These are phyloP conservation scores for Amanita polypyramis DNA, from an alignment of 768 basidiomycete species.

Conservation along the genomic window DNA sequence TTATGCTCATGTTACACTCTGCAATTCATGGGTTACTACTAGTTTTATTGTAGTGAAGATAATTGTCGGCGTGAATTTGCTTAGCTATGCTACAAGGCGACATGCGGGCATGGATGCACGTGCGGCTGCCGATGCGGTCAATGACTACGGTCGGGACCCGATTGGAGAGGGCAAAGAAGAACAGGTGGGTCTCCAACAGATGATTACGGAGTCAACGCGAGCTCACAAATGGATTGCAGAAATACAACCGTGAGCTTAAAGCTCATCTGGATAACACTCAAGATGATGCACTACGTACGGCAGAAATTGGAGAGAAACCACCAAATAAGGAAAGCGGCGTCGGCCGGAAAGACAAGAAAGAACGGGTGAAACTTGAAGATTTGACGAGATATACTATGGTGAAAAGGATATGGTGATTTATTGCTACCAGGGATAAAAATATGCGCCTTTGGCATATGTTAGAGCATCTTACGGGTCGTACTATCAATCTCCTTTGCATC, in stretches of 20 bases:
- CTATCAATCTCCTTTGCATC: no score
- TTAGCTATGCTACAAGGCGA: conserved; percentile 73
- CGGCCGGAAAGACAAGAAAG: conserved; percentile 19
- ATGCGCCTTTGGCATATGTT: background rate
- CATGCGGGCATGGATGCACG: conserved; percentile 71
- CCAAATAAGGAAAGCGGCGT: conserved; percentile 32
- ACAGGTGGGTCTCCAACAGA: conserved; percentile 37
- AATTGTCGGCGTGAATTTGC: conserved; percentile 81
- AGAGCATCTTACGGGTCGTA: no score
- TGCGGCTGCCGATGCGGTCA: conserved; percentile 62
- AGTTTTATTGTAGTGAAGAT: conserved; percentile 84
- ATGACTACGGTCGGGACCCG: conserved; percentile 84
- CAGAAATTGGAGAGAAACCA: conserved; percentile 65
- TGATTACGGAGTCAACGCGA: no score
- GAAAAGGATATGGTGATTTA: conserved; percentile 63
- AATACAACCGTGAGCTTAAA: conserved; percentile 77
- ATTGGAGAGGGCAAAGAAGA: conserved; percentile 89
- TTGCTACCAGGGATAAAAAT: background rate
- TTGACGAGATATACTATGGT: conserved; percentile 95
- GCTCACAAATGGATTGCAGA: conserved; percentile 24
- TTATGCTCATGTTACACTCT: conserved; percentile 4
- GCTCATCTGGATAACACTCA: conserved; percentile 53
- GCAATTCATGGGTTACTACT: background rate
- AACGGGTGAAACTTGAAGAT: conserved; percentile 68
- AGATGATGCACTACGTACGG: conserved; percentile 56